Base-by-base conservation (phyloP, 345 rosid species). In the Gossypium thurberi region DNA sequence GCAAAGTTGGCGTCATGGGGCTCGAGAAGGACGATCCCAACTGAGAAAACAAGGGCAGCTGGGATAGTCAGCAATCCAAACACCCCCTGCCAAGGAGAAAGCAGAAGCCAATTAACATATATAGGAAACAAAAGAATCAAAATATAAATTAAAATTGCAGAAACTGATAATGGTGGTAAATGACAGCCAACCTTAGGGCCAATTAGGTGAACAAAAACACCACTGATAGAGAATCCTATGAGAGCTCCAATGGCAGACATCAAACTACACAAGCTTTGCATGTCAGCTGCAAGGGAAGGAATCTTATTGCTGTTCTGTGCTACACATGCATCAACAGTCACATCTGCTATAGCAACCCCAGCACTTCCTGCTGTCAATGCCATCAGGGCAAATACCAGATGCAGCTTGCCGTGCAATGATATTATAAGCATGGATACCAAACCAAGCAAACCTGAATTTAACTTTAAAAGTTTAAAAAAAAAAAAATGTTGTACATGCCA, bases 241-340 rank as follows among this genome's bases (percentile, higher is more conserved):
- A 96, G 81, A 12, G 89, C 89, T 70, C 99, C 99, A 71, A 88
- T 80, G 0, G 99, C 88, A 15, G 96, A 83, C 76, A 92, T 84
- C 53, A 87, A 82, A 43, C 87, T 87, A 53, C 99, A 93, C 74
- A 96, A 77, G 75, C 99, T 95, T 84, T 93, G 98, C 98, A 95
- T 85, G 76, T 95, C 99, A 46, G 99, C 88, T 1, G 98, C 98
- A 70, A 90, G 90, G 58, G 87, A 73, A 79, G 91, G 98, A 55
- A 78, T 90, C 50, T 64, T 77, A 11, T 85, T 95, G 48, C 99
- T 95, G 69, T 93, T 88, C 77, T 93, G 88, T 0, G 97, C 99
- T 13, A 87, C 94, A 76, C 98, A 93, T 65, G 99, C 99, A 82
- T 95, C 99, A 20, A 95, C 88, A 0, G 99, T 95, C 20, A 95